Conservation (phyloP, 176 grass and related monocot species). For the Rhynchospora tenuis region DNA sequence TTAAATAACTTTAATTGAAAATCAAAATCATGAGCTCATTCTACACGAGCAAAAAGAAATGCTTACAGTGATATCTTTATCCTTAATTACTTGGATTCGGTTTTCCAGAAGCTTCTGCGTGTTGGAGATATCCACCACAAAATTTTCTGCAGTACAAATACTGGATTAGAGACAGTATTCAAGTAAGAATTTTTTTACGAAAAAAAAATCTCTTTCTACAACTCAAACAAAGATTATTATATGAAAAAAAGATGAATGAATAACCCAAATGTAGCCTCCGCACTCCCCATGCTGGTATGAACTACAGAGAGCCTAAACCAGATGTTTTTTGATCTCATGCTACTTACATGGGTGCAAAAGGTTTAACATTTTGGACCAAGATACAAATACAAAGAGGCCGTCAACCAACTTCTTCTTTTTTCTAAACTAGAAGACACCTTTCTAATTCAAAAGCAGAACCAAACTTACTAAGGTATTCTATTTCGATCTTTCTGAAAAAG, state of each 20-base stretch:
- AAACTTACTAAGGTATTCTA: neutral
- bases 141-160: constrained; percentile 48
- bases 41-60: too few species aligned
- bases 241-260: too few species aligned
- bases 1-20: too few species aligned
- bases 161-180: neutral
- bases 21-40: too few species aligned
- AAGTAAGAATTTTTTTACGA: neutral
- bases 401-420: neutral
- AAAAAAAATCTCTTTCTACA: neutral
- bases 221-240: too few species aligned
- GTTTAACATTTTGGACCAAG: neutral
- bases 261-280: too few species aligned
- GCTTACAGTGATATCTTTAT: constrained; percentile 54
- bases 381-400: neutral
- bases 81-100: constrained; percentile 41
- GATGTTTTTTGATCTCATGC: neutral
- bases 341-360: neutral
- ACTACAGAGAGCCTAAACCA: neutral
- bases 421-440: neutral
- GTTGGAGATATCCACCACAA: constrained; percentile 64
- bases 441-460: neutral
- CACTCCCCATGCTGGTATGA: neutral
- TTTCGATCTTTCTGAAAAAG: neutral
- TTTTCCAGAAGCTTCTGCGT: constrained; percentile 60